Evolutionary conservation across 495 filamentous ascomycete species (phyloP).

Genomic region (Xylaria bambusicola): DNA sequence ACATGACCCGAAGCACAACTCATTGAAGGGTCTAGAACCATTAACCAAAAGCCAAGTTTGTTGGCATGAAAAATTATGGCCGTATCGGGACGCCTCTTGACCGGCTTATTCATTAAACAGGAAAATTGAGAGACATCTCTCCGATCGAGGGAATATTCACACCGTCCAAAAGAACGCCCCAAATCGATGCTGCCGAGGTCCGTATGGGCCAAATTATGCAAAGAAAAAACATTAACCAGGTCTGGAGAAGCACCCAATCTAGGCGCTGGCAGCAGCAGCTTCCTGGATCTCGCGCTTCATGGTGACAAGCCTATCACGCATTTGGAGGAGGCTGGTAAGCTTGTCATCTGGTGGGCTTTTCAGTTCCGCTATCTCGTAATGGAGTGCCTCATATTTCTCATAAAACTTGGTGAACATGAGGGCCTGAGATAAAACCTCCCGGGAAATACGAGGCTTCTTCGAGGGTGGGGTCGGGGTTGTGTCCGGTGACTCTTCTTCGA

Average conservation of each 20-base stretch:
- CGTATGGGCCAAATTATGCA: background rate
- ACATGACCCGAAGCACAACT: no score
- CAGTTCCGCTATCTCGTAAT: conserved; percentile 56
- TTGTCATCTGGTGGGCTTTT: conserved; percentile 57
- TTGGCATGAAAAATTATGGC: no score
- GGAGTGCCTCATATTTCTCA: conserved; percentile 62
- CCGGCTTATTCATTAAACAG: no score
- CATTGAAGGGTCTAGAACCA: no score
- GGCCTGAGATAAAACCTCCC: conserved; percentile 53
- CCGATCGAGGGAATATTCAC: background rate
- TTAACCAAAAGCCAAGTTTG: no score
- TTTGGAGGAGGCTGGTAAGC: conserved; percentile 57
- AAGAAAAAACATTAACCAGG: background rate
- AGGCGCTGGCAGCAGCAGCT: conserved; percentile 36
- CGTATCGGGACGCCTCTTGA: no score
- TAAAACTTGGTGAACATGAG: conserved; percentile 64
- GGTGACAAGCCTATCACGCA: conserved; percentile 59
- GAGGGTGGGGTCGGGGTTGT: conserved; percentile 28
- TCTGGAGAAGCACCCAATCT: background rate
- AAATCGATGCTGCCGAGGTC: background rate
- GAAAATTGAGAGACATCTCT: no score
- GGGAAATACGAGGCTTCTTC: conserved; percentile 42
- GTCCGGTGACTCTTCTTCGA: conserved; percentile 32
- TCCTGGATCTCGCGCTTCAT: conserved; percentile 72
- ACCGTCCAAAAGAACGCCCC: background rate